Base-by-base conservation (phyloP, 2,329 filamentous ascomycete species). In the Coniella lustricola region DNA sequence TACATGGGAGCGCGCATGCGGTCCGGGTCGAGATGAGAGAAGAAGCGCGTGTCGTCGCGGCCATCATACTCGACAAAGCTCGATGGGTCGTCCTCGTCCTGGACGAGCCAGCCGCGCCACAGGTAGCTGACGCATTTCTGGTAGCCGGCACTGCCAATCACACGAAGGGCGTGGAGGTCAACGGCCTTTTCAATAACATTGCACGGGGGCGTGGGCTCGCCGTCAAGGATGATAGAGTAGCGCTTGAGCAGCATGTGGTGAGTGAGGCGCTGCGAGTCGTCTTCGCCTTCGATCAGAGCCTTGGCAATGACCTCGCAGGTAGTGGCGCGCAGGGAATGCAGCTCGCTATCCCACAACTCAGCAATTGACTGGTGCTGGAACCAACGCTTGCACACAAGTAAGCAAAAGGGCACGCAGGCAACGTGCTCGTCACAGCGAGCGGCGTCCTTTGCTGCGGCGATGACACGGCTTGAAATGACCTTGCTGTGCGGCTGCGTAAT, bases 101-200 rank as follows among this genome's bases (percentile, higher is more conserved):
- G 93, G n/a, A 95, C 83, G 8, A 97, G 74, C 93, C 93, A 98
- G 18, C 93, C 93, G 53, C 82, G 81, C 93, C 93, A 98, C 8
- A 98, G 81, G 62, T 94, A 89, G 54, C 77, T 81, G 60, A 97
- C 89, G 62, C 91, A 97, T 69, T 94, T 95, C 57, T 97, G 93
- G 65, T 97, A 98, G 21, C 93, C 91, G 0, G 88, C 90, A 1
- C 87, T 91, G 2, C 89, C 89, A 54, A 97, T 97, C 41, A 98
- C 82, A 13, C 79, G 76, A 39, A 97, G 73, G 1, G 91, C 89
- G 63, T 98, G 93, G 21, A 97, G 70, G 60, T 98, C 93, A 32
- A 97, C 90, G 0, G 93, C 88, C 60, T 89, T 87, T 66, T 98
- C 93, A 51, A 98, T 83, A 18, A 88, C 93, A 61, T 97, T 98